phyloP scores from a whole-genome alignment of 1,284 basidiomycete genomes.

The Cryptococcus sp. region DNA sequence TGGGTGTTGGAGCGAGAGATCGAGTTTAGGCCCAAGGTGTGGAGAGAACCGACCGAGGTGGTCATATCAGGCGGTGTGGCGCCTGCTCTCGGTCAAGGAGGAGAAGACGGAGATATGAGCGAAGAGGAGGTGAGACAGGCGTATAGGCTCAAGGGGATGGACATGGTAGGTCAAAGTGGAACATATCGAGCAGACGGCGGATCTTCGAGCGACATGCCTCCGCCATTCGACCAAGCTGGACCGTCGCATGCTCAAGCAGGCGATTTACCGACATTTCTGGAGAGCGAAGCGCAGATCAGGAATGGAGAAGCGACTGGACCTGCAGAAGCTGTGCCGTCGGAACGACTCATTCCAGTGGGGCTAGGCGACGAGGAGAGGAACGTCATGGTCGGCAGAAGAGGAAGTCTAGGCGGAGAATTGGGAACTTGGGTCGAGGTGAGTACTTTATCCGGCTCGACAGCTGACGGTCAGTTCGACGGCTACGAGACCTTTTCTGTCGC shows the following conservation, averaged over 20 bases:
- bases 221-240: slow-evolving; percentile 30
- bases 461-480: slow-evolving; percentile 41
- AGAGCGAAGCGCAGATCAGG: slow-evolving; percentile 36
- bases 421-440: slow-evolving; percentile 43
- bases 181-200: slow-evolving; percentile 18
- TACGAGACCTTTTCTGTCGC: slow-evolving; percentile 47
- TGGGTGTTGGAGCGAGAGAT: slow-evolving; percentile 32
- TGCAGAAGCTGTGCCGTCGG: slow-evolving; percentile 11
- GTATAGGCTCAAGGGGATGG: slow-evolving; percentile 43
- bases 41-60: slow-evolving; percentile 32
- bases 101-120: slow-evolving; percentile 2
- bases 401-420: slow-evolving; percentile 32
- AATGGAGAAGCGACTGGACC: slow-evolving; percentile 25
- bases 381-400: slow-evolving; percentile 18
- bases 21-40: slow-evolving; percentile 26
- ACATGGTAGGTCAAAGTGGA: slow-evolving; percentile 39
- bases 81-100: slow-evolving; percentile 1
- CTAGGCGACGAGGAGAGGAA: slow-evolving; percentile 21
- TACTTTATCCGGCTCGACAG: too few relatives aligned
- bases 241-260: slow-evolving; percentile 4
- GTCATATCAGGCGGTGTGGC: slow-evolving; percentile 25
- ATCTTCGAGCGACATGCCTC: slow-evolving; percentile 21
- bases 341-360: slow-evolving; percentile 22
- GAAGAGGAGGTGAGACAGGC: slow-evolving; percentile 36
- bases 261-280: slow-evolving; percentile 35